Evolutionary conservation across 768 basidiomycete genomes (phyloP), one percentile per base, ranked within the genome.

Genomic region (Termitomyces sp.): DNA sequence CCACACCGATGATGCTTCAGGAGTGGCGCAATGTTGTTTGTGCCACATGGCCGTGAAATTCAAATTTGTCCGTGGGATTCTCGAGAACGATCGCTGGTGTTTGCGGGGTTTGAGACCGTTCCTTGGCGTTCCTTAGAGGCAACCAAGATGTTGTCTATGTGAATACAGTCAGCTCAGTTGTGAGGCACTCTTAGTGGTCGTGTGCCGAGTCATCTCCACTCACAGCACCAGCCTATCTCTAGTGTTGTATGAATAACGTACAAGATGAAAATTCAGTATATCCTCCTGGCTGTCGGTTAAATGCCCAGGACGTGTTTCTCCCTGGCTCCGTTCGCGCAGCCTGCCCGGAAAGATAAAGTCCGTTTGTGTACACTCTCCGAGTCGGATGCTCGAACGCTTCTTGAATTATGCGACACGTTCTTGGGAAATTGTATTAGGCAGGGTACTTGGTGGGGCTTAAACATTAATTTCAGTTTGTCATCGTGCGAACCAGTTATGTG

Each of bases 21-120:
- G 11, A 41, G 56, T 57, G 56, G 56, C 56, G 56, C 56, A 57
- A 40, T 43, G 23, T 12, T 29, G 16, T 31, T 49, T 50, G 40
- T 57, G 56, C 46, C 31, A 43, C 55, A 56, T 37, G 21, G 19
- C 5, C 21, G 23, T 35, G 31, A 37, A 31, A 34, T 56, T 42
- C 12, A 56, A 50, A 23, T 49, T 25, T 43, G 40, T 32, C 48
- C 48, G 56, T 56, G 41, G 56, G 56, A 50, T 44, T 37, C n/a
- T n/a, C n/a, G n/a, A n/a, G n/a, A n/a, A n/a, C n/a, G n/a, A n/a
- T n/a, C n/a, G n/a, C n/a, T n/a, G n/a, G n/a, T n/a, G n/a, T n/a
- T n/a, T n/a, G n/a, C n/a, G n/a, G n/a, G n/a, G n/a, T n/a, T n/a
- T n/a, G n/a, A n/a, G n/a, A n/a, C n/a, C n/a, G n/a, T n/a, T n/a